phyloP scores from a whole-genome alignment of 257 asterid genomes.

The Fraxinus pennsylvanica region DNA sequence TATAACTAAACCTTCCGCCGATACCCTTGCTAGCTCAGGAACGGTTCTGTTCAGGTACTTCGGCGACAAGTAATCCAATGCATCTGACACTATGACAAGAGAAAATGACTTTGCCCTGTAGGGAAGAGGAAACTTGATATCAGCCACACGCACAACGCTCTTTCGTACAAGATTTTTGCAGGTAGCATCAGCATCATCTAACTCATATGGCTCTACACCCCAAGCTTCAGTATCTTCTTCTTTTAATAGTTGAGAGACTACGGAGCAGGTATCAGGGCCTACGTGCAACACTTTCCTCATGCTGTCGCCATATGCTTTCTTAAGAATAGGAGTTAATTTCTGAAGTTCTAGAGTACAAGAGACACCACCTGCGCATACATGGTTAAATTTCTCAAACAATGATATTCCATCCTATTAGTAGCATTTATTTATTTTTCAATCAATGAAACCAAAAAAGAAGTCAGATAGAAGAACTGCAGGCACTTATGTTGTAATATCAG shows the following conservation, averaged over 20 bases:
- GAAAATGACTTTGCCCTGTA: conserved; percentile 78
- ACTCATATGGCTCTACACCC: conserved; percentile 90
- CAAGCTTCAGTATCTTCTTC: conserved; percentile 84
- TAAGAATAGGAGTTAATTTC: conserved; percentile 57
- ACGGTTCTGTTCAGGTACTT: conserved; percentile 84
- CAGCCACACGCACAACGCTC: conserved; percentile 77
- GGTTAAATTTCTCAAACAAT: conserved; percentile 3
- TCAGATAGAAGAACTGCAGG: not conserved
- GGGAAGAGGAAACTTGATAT: conserved; percentile 84
- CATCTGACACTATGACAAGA: conserved; percentile 86
- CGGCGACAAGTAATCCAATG: conserved; percentile 79
- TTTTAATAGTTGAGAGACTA: conserved; percentile 63
- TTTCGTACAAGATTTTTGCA: conserved; percentile 66
- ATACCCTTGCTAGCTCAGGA: conserved; percentile 80
- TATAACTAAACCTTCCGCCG: conserved; percentile 77
- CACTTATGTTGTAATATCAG: not conserved
- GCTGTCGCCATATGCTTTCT: conserved; percentile 71
- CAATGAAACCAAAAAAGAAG: conserved; percentile 4
- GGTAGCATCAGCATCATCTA: conserved; percentile 63
- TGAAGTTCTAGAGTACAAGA: conserved; percentile 66
- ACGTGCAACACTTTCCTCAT: conserved; percentile 77
- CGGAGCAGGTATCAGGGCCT: conserved; percentile 83
- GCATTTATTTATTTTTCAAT: conserved; percentile 1
- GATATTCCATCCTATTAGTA: conserved; percentile 10
- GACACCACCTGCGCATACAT: conserved; percentile 53